Conservation (phyloP, 257 asterid genomes). For the Apocynum venetum region DNA sequence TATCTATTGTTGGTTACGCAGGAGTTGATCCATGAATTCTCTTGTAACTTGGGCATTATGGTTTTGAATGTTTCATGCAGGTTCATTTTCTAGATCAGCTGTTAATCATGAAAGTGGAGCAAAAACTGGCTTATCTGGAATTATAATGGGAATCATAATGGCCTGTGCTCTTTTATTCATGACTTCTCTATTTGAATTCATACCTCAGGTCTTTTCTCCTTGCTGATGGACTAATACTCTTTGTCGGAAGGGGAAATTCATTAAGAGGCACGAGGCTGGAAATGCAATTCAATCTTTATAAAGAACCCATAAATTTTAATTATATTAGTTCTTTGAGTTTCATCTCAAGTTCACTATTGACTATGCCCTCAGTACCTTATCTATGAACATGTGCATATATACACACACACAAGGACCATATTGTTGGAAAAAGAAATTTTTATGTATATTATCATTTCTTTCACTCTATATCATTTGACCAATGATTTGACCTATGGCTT, state of each 20-base stretch:
- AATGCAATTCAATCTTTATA: background rate
- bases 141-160: slow-evolving; percentile 92
- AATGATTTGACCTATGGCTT: background rate
- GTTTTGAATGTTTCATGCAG: slow-evolving; percentile 38
- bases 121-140: slow-evolving; percentile 92
- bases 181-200: slow-evolving; percentile 86
- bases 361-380: background rate
- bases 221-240: slow-evolving; percentile 12
- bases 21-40: slow-evolving; percentile 14
- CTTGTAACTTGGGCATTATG: slow-evolving; percentile 12
- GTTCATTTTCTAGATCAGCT: slow-evolving; percentile 98
- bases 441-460: background rate
- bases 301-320: background rate
- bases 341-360: background rate
- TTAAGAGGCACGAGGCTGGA: background rate
- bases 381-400: background rate
- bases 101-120: slow-evolving; percentile 99
- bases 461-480: background rate
- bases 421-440: too few species aligned
- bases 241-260: background rate
- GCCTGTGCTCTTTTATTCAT: slow-evolving; percentile 89
- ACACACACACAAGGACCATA: too few species aligned
- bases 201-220: slow-evolving; percentile 73
- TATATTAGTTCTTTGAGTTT: background rate
- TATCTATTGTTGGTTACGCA: slow-evolving; percentile 8